Evolutionary conservation across 139 green algal genomes (phyloP), one percentile per base, ranked within the genome.

Genomic region (Volvox africanus): DNA sequence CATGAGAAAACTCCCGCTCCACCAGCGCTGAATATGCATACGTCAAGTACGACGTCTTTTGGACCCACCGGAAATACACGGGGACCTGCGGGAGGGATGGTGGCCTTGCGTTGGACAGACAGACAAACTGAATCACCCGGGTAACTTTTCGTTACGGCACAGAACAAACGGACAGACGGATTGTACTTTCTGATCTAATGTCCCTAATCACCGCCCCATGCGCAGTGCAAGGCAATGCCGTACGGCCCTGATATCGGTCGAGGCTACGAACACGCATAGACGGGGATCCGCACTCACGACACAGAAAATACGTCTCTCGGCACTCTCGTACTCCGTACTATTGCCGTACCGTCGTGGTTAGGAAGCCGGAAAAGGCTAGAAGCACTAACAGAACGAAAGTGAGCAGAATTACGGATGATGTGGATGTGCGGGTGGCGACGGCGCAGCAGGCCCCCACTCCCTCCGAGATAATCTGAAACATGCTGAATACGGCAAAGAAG

Each of bases 301-400:
- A 9, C 44, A 55, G 9, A 55, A 55, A 14, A 9, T 55, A 14
- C 9, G 5, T 55, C 44, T 55, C 44, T 55, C 44, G 33, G 77
- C 77, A 61, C 77, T 18, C 17, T 33, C 73, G 28, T 36, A 21
- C 18, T 55, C n/a, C n/a, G 17, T 67, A 30, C 22, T n/a, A 16
- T 80, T 26, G n/a, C 88, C 44, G 1, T 30, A 94, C 78, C 73
- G 88, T 87, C 68, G 68, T 86, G 17, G 95, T 83, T 6, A 97
- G 91, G 92, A 96, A 96, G 50, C 94, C 95, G 1, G 90, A 94
- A 92, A 97, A 97, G 24, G 91, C 93, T 0, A 97, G 93, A 14
- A 96, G 67, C 73, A 96, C 61, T 62, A 97, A 92, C 55, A 97
- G 93, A 33, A 97, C 80, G 36, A 97, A 96, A 26, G 95, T 96